phyloP scores from a whole-genome alignment of 305 asterid species.

The Solanum chacoense region DNA sequence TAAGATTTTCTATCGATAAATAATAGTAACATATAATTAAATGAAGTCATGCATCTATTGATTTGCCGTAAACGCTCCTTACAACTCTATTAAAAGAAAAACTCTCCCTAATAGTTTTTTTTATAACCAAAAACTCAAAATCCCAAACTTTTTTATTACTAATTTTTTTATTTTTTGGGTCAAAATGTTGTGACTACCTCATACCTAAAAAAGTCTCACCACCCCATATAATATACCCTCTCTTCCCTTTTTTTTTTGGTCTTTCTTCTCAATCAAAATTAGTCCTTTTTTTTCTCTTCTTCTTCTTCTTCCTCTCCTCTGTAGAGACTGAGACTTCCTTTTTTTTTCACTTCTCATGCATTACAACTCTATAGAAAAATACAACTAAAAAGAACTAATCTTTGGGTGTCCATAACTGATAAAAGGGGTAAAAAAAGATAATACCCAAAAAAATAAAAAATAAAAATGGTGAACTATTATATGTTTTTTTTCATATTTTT shows the following conservation, averaged over 20 bases:
- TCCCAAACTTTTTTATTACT: neutral
- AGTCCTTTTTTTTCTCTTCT: neutral
- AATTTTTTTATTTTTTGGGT: neutral
- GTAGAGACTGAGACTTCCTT: constrained; percentile 9
- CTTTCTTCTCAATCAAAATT: neutral
- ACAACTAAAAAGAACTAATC: neutral
- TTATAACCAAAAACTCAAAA: neutral
- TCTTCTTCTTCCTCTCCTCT: neutral
- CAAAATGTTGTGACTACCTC: constrained; percentile 15
- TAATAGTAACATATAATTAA: neutral
- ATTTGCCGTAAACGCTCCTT: neutral
- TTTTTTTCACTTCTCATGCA: neutral
- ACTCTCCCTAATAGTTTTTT: neutral
- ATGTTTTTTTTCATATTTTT: constrained; percentile 11
- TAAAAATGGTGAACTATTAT: constrained; percentile 22
- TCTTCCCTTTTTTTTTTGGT: neutral
- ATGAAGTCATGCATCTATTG: neutral
- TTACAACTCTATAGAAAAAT: constrained; percentile 15
- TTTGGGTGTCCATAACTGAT: neutral
- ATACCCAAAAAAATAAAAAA: neutral
- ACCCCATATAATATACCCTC: constrained; percentile 38
- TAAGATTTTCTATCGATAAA: neutral
- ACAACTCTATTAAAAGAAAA: neutral
- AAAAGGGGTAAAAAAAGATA: neutral
- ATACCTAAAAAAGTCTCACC: constrained; percentile 16